Percentiles rank a stretch among this genome's conserved stretches.
Conservation (phyloP, 148 eudicot species). For the Oxyria digyna region DNA sequence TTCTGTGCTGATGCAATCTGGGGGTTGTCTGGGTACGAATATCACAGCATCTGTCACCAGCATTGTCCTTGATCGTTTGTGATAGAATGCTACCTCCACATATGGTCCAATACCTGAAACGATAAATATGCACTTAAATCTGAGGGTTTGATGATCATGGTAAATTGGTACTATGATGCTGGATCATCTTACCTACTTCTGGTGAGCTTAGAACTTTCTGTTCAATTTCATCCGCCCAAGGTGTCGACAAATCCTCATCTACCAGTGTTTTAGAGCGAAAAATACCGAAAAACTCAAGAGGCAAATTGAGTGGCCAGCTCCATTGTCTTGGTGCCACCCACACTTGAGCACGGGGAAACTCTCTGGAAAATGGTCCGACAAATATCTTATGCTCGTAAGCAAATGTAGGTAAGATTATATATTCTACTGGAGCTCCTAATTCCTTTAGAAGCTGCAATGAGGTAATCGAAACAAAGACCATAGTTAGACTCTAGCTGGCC, state of each 20-base stretch:
- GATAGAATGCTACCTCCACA: slow-evolving; percentile 98
- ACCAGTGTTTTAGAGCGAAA: slow-evolving; percentile 72
- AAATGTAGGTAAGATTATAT: slow-evolving; percentile 85
- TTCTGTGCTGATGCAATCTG: slow-evolving; percentile 66
- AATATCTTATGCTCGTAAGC: slow-evolving; percentile 99
- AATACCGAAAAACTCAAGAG: slow-evolving; percentile 87
- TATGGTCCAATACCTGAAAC: slow-evolving; percentile 86
- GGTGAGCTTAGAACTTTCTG: slow-evolving; percentile 95
- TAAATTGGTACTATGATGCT: not conserved
- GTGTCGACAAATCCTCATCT: slow-evolving; percentile 73
- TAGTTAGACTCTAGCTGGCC: not conserved
- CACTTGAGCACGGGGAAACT: slow-evolving; percentile 82
- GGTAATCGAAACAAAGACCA: not conserved
- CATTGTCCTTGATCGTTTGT: slow-evolving; percentile 75
- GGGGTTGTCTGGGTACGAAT: slow-evolving; percentile 84
- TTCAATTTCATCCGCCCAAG: slow-evolving; percentile 93
- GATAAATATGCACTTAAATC: not conserved
- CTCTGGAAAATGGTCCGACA: slow-evolving; percentile 93
- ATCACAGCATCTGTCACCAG: slow-evolving; percentile 97
- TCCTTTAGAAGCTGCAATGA: slow-evolving; percentile 74
- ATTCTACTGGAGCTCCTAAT: slow-evolving; percentile 85
- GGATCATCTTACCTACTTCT: slow-evolving; percentile 72
- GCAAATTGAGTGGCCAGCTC: slow-evolving; percentile 99
- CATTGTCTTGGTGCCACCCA: slow-evolving; percentile 99
- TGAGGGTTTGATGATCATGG: not conserved